Percentiles rank a stretch among this genome's conserved stretches.
These are phyloP conservation scores for Chaetomiaceae sp. DNA, from an alignment of 2,329 filamentous ascomycete species.

Conservation along the genomic window DNA sequence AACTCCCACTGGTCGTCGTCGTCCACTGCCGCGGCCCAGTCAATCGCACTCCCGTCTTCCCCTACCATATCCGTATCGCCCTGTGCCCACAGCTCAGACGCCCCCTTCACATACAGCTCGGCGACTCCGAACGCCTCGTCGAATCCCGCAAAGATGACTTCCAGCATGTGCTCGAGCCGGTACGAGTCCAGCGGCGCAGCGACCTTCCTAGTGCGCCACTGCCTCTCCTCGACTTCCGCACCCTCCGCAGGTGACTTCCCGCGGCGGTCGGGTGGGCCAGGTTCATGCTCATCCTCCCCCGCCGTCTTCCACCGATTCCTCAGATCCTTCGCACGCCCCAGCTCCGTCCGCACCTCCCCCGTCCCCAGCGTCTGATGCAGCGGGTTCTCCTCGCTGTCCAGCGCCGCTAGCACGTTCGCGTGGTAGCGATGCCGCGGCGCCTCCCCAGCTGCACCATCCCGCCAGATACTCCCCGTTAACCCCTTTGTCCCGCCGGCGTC, in stretches of 20 bases:
- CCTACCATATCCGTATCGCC: constrained; percentile 10
- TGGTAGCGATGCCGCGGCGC: constrained; percentile 47
- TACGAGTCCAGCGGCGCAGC: constrained; percentile 48
- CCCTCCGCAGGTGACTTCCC: not conserved
- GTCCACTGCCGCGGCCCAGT: constrained; percentile 21
- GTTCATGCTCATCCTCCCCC: constrained; percentile 44
- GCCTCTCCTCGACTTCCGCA: not conserved
- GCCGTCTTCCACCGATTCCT: constrained; percentile 68
- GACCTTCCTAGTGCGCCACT: constrained; percentile 6
- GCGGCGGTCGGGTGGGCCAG: constrained; percentile 16
- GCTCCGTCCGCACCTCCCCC: constrained; percentile 49
- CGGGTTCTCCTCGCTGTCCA: constrained; percentile 52
- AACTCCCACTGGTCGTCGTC: constrained; percentile 47
- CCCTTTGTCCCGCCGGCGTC: not conserved
- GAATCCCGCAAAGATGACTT: constrained; percentile 50
- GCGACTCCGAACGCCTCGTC: constrained; percentile 52
- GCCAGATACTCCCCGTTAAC: constrained; percentile 10
- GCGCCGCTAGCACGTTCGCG: constrained; percentile 59
- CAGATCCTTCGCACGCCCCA: constrained; percentile 62
- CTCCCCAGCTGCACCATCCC: not conserved
- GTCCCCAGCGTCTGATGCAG: constrained; percentile 50
- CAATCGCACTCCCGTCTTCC: constrained; percentile 19
- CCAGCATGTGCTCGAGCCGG: constrained; percentile 55
- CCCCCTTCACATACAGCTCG: constrained; percentile 33
- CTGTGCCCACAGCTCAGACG: not conserved